Conservation (phyloP, 768 basidiomycete species). For the Neoboletus subvelutipes region DNA sequence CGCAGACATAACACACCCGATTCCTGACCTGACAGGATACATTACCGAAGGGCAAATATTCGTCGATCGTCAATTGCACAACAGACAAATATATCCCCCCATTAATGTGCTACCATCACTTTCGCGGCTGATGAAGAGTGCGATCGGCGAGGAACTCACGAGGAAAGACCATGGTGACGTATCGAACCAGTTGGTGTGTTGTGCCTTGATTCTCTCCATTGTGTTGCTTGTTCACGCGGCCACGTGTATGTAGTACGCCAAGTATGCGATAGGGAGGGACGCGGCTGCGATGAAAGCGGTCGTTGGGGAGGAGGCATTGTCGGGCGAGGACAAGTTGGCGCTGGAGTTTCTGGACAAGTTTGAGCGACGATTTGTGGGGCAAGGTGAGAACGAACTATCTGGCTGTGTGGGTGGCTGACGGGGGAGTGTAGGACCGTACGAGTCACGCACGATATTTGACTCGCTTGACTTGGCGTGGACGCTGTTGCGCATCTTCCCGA, state of each 20-base stretch:
- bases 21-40: slow-evolving; percentile 98
- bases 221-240: slow-evolving; percentile 14
- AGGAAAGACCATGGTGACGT: slow-evolving; percentile 99
- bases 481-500: slow-evolving; percentile 95
- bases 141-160: slow-evolving; percentile 96
- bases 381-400: slow-evolving; percentile 53
- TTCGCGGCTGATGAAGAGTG: slow-evolving; percentile 99
- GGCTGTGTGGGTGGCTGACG: slow-evolving; percentile 1
- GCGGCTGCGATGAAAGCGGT: slow-evolving; percentile 99
- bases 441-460: slow-evolving; percentile 95
- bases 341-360: slow-evolving; percentile 98
- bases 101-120: slow-evolving; percentile 99
- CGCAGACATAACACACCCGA: slow-evolving; percentile 99
- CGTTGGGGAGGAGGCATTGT: slow-evolving; percentile 96
- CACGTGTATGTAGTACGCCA: slow-evolving; percentile 76
- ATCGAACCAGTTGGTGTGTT: slow-evolving; percentile 91
- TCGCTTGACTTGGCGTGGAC: slow-evolving; percentile 98
- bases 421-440: slow-evolving; percentile 70
- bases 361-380: slow-evolving; percentile 95
- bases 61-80: slow-evolving; percentile 95
- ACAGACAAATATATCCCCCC: slow-evolving; percentile 96
- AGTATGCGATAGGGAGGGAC: slow-evolving; percentile 97
- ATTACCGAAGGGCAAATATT: slow-evolving; percentile 99
- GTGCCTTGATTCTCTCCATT: slow-evolving; percentile 25
- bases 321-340: slow-evolving; percentile 92